Percentiles rank a stretch among this genome's conserved stretches.
These are phyloP conservation scores for Fistulifera pelliculosa DNA, from an alignment of 108 stramenopile genomes.

Conservation along the genomic window DNA sequence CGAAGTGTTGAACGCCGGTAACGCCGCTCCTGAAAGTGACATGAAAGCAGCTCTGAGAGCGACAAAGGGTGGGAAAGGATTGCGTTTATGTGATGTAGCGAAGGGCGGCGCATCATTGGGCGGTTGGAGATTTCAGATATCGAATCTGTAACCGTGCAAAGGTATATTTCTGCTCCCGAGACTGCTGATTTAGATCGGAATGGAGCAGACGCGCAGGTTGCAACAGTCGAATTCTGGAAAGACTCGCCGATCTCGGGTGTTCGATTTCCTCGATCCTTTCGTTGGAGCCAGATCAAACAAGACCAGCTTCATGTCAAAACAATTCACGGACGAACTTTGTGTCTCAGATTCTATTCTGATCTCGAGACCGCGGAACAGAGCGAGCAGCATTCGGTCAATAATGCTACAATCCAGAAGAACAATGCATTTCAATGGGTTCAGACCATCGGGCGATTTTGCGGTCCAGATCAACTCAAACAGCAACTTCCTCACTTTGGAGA, in stretches of 20 bases:
- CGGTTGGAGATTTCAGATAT: conserved; percentile 52
- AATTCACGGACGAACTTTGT: conserved; percentile 31
- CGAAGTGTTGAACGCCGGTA: background rate
- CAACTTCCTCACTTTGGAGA: conserved; percentile 50
- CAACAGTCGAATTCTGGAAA: conserved; percentile 8
- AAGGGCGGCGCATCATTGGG: conserved; percentile 59
- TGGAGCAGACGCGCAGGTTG: conserved; percentile 7
- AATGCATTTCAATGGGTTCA: conserved; percentile 76
- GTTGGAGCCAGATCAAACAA: conserved; percentile 51
- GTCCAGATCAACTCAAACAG: conserved; percentile 37
- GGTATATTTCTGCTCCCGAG: conserved; percentile 11
- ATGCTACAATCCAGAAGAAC: conserved; percentile 24
- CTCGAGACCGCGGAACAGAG: conserved; percentile 43
- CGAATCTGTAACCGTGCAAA: conserved; percentile 51
- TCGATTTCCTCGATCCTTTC: too few species aligned
- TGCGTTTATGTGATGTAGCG: conserved; percentile 61
- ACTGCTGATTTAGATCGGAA: conserved; percentile 7
- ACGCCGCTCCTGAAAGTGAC: background rate
- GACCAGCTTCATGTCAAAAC: conserved; percentile 51
- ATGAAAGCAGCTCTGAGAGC: conserved; percentile 15
- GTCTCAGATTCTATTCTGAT: conserved; percentile 65
- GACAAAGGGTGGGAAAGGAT: conserved; percentile 67
- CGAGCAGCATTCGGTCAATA: background rate
- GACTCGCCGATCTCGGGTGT: conserved; percentile 16
- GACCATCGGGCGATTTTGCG: conserved; percentile 52